Percentiles rank a stretch among this genome's conserved stretches.
phyloP scores from a whole-genome alignment of 345 rosid species.

The Citrus maxima region DNA sequence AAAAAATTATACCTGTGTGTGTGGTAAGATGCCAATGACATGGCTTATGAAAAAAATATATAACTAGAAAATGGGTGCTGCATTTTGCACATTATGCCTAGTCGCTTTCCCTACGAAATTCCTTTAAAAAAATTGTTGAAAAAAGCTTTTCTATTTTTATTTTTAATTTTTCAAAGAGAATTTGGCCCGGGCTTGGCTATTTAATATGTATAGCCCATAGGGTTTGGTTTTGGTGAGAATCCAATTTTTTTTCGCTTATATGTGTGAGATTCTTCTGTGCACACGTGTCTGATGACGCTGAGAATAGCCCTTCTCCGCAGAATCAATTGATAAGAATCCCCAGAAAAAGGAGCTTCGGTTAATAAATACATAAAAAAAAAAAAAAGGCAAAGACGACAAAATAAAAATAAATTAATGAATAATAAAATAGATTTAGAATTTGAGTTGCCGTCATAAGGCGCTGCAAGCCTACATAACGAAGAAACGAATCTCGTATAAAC shows the following conservation, averaged over 20 bases:
- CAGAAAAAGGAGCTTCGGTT: no score
- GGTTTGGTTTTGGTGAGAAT: background rate
- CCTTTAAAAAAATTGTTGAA: no score
- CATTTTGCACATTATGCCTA: background rate
- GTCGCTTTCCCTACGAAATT: background rate
- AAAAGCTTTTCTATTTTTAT: no score
- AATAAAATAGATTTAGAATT: background rate
- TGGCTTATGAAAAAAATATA: no score
- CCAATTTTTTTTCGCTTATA: background rate
- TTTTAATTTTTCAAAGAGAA: background rate
- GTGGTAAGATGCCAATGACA: no score
- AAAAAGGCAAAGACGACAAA: background rate
- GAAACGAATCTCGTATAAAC: background rate
- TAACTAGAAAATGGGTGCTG: background rate
- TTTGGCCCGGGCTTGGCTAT: background rate
- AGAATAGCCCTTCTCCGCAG: background rate
- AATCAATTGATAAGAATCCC: background rate
- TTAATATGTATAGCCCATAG: no score
- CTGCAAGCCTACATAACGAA: background rate
- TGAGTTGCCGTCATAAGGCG: background rate
- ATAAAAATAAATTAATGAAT: background rate
- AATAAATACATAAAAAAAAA: no score
- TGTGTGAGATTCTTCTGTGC: background rate
- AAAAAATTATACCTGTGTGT: background rate
- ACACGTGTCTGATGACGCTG: background rate